These are phyloP conservation scores for Boletus subparvulus DNA, from an alignment of 768 basidiomycete genomes.

Conservation along the genomic window DNA sequence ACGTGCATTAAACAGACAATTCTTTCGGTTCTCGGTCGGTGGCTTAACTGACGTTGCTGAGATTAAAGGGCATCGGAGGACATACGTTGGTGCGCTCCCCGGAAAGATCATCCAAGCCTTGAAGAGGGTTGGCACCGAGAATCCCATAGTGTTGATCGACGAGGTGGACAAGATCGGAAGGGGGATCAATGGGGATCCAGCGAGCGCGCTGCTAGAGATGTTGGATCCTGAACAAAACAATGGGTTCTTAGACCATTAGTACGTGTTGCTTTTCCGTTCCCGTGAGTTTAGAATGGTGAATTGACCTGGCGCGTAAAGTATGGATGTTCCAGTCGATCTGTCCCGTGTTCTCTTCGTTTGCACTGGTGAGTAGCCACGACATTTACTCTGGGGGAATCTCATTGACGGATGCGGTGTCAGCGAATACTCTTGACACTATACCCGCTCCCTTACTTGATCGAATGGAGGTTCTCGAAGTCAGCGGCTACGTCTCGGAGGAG, in stretches of 20 bases:
- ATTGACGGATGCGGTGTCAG: conserved; percentile 33
- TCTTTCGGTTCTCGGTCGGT: conserved; percentile 96
- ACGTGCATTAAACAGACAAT: conserved; percentile 83
- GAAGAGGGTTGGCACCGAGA: conserved; percentile 91
- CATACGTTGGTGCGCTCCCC: conserved; percentile 93
- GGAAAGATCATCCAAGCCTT: conserved; percentile 95
- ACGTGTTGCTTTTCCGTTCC: conserved; percentile 31
- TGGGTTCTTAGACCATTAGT: conserved; percentile 95
- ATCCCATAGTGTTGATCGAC: conserved; percentile 91
- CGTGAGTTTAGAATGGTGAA: neutral
- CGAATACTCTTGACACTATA: conserved; percentile 91
- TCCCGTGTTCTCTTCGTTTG: conserved; percentile 97
- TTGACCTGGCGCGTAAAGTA: conserved; percentile 47
- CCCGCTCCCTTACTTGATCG: conserved; percentile 91
- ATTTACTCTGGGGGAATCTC: neutral
- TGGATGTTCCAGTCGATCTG: conserved; percentile 96
- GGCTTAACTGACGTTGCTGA: conserved; percentile 97
- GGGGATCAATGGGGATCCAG: conserved; percentile 89
- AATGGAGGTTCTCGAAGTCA: conserved; percentile 96
- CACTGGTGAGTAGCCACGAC: conserved; percentile 49
- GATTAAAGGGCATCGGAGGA: conserved; percentile 96
- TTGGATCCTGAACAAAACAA: conserved; percentile 94
- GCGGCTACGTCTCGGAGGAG: conserved; percentile 92
- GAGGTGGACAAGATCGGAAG: conserved; percentile 96
- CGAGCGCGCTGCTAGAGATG: conserved; percentile 90